Conservation (phyloP, 805 yeast genomes). For the Wickerhamiella kurtzmanii region DNA sequence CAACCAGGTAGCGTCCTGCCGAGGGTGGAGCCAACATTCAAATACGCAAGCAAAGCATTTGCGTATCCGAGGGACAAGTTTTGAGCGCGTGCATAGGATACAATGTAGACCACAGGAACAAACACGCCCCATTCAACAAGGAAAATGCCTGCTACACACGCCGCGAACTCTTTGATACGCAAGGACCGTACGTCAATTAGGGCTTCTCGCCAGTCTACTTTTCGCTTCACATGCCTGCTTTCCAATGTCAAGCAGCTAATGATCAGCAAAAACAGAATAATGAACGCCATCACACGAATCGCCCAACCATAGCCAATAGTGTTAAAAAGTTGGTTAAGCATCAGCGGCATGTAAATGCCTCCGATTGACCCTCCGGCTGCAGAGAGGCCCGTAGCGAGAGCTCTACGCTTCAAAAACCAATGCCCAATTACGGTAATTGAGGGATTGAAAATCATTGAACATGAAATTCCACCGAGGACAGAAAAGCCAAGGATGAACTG, state of each 20-base stretch:
- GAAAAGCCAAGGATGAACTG: constrained; percentile 49
- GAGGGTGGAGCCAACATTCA: constrained; percentile 37
- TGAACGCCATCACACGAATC: constrained; percentile 35
- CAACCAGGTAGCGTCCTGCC: constrained; percentile 49
- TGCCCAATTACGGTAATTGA: constrained; percentile 45
- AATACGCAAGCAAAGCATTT: constrained; percentile 34
- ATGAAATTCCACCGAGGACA: constrained; percentile 36
- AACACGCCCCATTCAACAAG: constrained; percentile 40
- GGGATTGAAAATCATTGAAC: constrained; percentile 37
- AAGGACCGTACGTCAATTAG: constrained; percentile 23
- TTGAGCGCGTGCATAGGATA: constrained; percentile 42
- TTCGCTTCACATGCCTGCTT: constrained; percentile 23
- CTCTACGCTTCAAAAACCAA: constrained; percentile 45
- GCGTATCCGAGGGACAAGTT: constrained; percentile 27
- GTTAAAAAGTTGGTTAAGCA: constrained; percentile 35
- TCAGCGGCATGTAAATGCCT: constrained; percentile 47
- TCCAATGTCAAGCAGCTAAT: constrained; percentile 27
- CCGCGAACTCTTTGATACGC: constrained; percentile 19
- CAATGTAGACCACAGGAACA: constrained; percentile 39
- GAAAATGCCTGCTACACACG: constrained; percentile 23
- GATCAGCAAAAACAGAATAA: constrained; percentile 19
- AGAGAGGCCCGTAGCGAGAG: constrained; percentile 47
- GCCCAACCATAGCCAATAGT: constrained; percentile 48
- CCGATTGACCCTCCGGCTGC: constrained; percentile 57
- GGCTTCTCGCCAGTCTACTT: constrained; percentile 18